A percentile compares a stretch with the other conserved stretches of the same genome.
Conservation (phyloP, 2,329 filamentous ascomycete species). For the Emergomyces orientalis region DNA sequence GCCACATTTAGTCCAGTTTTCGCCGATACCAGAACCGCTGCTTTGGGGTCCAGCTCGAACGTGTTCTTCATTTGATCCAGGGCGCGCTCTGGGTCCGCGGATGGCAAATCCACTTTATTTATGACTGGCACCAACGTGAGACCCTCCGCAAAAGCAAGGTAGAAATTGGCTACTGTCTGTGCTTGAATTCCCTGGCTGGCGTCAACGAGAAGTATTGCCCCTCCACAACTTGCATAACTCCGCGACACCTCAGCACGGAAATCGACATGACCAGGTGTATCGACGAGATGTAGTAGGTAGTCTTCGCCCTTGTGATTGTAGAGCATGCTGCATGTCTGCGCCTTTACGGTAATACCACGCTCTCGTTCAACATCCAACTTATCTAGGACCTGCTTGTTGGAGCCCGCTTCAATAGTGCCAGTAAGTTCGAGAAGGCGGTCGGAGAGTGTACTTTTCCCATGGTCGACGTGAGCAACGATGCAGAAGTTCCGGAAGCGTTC, state of each 20-base stretch:
- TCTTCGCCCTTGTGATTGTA: constrained; percentile 79
- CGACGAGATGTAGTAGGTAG: constrained; percentile 88
- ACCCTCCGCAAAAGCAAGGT: constrained; percentile 88
- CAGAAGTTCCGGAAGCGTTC: constrained; percentile 77
- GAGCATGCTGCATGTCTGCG: constrained; percentile 96
- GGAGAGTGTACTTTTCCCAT: constrained; percentile 93
- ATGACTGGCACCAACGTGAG: constrained; percentile 80
- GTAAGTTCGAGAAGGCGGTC: constrained; percentile 90
- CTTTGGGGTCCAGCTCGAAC: constrained; percentile 76
- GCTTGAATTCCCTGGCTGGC: constrained; percentile 94
- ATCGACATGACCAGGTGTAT: constrained; percentile 95
- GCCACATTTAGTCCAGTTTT: constrained; percentile 88
- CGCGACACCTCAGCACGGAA: constrained; percentile 93
- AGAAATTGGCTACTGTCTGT: constrained; percentile 97
- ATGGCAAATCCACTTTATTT: constrained; percentile 92
- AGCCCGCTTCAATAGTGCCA: constrained; percentile 76
- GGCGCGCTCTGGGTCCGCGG: constrained; percentile 77
- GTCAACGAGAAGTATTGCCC: constrained; percentile 84
- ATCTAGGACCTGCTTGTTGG: constrained; percentile 92
- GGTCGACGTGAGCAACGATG: constrained; percentile 96
- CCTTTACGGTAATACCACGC: constrained; percentile 95
- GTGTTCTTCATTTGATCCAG: constrained; percentile 75
- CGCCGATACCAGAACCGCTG: constrained; percentile 71
- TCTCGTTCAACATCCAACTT: constrained; percentile 95
- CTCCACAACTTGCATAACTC: constrained; percentile 92